These are phyloP conservation scores for Pythium apleroticum DNA, from an alignment of 352 stramenopile genomes.

Conservation along the genomic window DNA sequence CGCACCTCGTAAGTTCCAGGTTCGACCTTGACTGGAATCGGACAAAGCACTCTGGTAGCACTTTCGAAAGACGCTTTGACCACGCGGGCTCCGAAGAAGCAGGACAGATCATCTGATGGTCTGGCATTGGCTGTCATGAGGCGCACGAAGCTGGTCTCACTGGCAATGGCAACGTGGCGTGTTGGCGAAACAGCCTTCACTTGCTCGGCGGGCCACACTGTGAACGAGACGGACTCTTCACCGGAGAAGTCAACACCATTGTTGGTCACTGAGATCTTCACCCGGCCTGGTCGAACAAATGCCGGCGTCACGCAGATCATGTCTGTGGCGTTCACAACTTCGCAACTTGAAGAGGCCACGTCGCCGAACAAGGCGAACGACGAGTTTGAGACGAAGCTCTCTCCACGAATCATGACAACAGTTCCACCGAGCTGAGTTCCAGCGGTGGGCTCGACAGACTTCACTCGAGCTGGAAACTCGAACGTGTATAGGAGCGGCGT, in stretches of 20 bases:
- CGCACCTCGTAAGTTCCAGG: conserved; percentile 37
- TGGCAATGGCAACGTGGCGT: conserved; percentile 35
- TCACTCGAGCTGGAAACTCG: conserved; percentile 31
- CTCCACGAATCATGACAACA: conserved; percentile 36
- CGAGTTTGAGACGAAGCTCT: conserved; percentile 41
- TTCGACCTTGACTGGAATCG: conserved; percentile 22
- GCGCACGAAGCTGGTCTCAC: conserved; percentile 26
- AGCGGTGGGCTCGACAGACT: conserved; percentile 31
- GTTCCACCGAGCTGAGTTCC: conserved; percentile 59
- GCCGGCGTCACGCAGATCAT: conserved; percentile 52
- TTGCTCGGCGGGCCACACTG: conserved; percentile 34
- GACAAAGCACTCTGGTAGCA: conserved; percentile 36
- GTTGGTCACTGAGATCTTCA: conserved; percentile 53
- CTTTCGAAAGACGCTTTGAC: conserved; percentile 37
- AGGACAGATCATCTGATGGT: conserved; percentile 44
- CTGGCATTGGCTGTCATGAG: conserved; percentile 41
- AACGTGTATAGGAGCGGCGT: conserved; percentile 44
- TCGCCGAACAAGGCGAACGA: conserved; percentile 31
- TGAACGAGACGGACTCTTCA: conserved; percentile 34
- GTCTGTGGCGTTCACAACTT: conserved; percentile 21
- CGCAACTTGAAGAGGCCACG: not conserved
- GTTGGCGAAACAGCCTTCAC: conserved; percentile 39
- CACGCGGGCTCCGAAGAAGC: conserved; percentile 45
- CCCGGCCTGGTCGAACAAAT: conserved; percentile 15
- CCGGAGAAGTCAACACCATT: conserved; percentile 65